Evolutionary conservation across 495 filamentous ascomycete genomes (phyloP).

Genomic region (Penicillium soppii): DNA sequence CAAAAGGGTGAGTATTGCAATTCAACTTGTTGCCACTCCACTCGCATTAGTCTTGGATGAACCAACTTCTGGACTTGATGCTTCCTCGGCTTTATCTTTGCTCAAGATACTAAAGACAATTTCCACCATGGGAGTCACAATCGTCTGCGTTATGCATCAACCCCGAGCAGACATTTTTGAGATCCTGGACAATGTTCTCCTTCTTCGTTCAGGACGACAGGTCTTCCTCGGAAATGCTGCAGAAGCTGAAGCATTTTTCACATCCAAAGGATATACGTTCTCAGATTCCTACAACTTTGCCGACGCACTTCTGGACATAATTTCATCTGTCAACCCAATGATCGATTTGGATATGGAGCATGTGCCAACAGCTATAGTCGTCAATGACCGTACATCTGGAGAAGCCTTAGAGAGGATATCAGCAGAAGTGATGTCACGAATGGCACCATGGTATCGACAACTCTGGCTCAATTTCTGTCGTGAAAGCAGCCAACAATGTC

Average conservation of each 20-base stretch:
- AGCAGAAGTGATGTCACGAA: constrained; percentile 68
- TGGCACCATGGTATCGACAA: constrained; percentile 35
- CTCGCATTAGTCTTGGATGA: constrained; percentile 73
- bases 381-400: too few relatives aligned
- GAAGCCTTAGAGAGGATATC: constrained; percentile 20
- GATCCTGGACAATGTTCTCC: constrained; percentile 73
- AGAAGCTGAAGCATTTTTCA: constrained; percentile 68
- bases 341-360: not conserved
- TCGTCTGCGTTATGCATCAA: constrained; percentile 75
- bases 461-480: constrained; percentile 47
- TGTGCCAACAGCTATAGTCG: too few relatives aligned
- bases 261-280: constrained; percentile 64
- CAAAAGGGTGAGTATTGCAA: constrained; percentile 49
- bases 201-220: constrained; percentile 67
- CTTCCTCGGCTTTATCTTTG: constrained; percentile 65
- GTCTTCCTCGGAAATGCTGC: constrained; percentile 68
- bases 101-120: constrained; percentile 63
- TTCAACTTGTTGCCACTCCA: constrained; percentile 63
- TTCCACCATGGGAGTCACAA: constrained; percentile 66
- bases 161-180: constrained; percentile 74
- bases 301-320: constrained; percentile 19
- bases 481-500: constrained; percentile 54
- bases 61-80: constrained; percentile 72
- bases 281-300: constrained; percentile 11
- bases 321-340: constrained; percentile 22